phyloP scores from a whole-genome alignment of 2,329 filamentous ascomycete species.

The Colletotrichum camelliae region DNA sequence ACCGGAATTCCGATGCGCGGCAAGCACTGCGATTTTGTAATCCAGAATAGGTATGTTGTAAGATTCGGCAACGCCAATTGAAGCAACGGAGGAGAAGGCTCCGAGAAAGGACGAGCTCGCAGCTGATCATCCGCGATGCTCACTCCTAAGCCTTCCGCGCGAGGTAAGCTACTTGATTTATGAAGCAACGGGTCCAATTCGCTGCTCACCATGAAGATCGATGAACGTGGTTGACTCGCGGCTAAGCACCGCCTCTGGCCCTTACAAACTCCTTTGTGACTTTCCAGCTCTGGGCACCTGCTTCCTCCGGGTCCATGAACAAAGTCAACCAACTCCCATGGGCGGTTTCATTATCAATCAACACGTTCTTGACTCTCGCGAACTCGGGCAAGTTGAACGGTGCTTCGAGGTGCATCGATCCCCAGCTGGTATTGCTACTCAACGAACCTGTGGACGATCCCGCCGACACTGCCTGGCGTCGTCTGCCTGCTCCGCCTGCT shows the following conservation, averaged over 20 bases:
- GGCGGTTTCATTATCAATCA: slow-evolving; percentile 30
- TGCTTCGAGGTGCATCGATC: slow-evolving; percentile 20
- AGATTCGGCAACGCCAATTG: background rate
- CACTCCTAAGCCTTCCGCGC: background rate
- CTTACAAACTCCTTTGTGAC: slow-evolving; percentile 38
- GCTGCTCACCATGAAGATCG: background rate
- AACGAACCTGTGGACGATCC: background rate
- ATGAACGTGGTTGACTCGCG: background rate
- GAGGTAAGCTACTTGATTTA: background rate
- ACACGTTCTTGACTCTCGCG: slow-evolving; percentile 33
- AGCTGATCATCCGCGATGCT: background rate
- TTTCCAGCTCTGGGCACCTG: slow-evolving; percentile 30
- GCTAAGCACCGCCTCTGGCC: background rate
- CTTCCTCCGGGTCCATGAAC: slow-evolving; percentile 30
- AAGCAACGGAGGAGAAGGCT: background rate
- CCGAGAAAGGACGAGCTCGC: background rate
- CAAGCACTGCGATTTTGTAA: background rate
- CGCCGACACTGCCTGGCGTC: background rate
- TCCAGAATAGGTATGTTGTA: background rate
- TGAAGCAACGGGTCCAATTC: background rate
- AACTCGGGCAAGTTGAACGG: slow-evolving; percentile 33
- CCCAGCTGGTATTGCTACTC: background rate
- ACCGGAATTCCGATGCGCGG: rapidly evolving
- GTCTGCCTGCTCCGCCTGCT: background rate
- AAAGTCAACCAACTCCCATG: slow-evolving; percentile 32